Conservation (phyloP, 2,329 filamentous ascomycete genomes). For the Talaromyces sp. region DNA sequence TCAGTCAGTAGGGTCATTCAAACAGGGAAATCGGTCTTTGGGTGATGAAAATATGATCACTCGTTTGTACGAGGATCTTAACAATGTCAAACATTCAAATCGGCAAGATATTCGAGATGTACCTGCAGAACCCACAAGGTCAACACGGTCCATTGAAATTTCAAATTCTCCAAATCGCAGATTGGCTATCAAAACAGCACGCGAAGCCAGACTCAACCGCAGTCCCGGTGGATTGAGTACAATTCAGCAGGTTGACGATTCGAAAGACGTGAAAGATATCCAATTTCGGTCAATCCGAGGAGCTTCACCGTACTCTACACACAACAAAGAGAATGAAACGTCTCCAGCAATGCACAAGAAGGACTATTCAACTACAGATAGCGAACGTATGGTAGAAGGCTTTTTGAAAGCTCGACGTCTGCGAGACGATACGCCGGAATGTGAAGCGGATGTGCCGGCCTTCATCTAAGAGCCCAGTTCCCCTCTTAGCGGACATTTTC, state of each 20-base stretch:
- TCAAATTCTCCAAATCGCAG: slow-evolving; percentile 29
- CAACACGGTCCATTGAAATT: slow-evolving; percentile 16
- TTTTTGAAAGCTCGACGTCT: slow-evolving; percentile 30
- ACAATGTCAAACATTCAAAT: not conserved
- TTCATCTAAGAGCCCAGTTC: not conserved
- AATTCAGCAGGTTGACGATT: slow-evolving; percentile 15
- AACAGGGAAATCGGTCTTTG: not conserved
- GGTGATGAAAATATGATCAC: not conserved
- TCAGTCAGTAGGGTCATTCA: slow-evolving; percentile 21
- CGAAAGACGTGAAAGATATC: slow-evolving; percentile 17
- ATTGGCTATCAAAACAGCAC: slow-evolving; percentile 11
- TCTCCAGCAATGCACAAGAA: slow-evolving; percentile 9
- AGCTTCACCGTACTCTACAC: slow-evolving; percentile 14
- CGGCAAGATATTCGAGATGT: not conserved
- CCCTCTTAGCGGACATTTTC: not conserved
- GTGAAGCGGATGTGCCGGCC: not conserved
- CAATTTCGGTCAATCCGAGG: slow-evolving; percentile 24
- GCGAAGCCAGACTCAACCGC: slow-evolving; percentile 16
- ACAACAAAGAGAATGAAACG: slow-evolving; percentile 27
- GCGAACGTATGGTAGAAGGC: slow-evolving; percentile 33
- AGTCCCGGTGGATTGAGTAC: slow-evolving; percentile 11
- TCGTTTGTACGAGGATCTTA: not conserved
- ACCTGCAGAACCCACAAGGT: slow-evolving; percentile 9
- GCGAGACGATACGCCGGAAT: not conserved
- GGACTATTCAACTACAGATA: slow-evolving; percentile 21